phyloP scores from a whole-genome alignment of 208 protist genomes.

The Borovskyia barvae region DNA sequence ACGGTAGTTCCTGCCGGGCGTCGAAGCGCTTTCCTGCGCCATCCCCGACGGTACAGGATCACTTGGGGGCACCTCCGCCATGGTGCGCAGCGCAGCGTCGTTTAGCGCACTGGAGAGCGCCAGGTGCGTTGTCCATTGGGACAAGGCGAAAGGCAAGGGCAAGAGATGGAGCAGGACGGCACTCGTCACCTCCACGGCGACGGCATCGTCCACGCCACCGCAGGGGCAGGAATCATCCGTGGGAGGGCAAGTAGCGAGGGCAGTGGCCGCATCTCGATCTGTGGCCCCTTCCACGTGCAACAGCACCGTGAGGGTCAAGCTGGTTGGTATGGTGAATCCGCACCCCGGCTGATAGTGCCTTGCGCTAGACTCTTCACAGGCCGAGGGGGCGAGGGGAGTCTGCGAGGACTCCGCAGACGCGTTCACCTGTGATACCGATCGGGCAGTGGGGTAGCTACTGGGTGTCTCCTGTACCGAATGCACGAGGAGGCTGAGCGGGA shows the following conservation, averaged over 20 bases:
- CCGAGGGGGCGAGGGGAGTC: no score
- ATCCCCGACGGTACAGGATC: no score
- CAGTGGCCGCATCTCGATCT: no score
- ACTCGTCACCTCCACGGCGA: background rate
- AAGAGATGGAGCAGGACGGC: constrained; percentile 19
- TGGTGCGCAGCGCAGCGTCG: constrained; percentile 12
- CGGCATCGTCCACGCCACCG: background rate
- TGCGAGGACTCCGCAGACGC: background rate
- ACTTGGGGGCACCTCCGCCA: no score
- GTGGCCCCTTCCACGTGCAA: constrained; percentile 7
- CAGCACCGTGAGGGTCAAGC: constrained; percentile 22
- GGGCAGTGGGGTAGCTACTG: no score
- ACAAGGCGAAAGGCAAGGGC: constrained; percentile 12
- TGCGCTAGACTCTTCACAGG: no score
- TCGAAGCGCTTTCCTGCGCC: no score
- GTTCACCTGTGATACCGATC: no score
- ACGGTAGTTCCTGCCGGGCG: no score
- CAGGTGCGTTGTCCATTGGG: constrained; percentile 12
- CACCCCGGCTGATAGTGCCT: no score
- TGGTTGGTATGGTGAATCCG: constrained; percentile 10
- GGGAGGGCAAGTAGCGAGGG: no score
- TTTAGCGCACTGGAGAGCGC: constrained; percentile 16
- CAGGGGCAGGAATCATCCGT: no score
- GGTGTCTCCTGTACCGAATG: constrained; percentile 12
- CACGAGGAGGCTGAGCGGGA: constrained; percentile 25